Evolutionary conservation across 768 basidiomycete species (phyloP), one percentile per base, ranked within the genome.

Genomic region (Tulasnella sp.): DNA sequence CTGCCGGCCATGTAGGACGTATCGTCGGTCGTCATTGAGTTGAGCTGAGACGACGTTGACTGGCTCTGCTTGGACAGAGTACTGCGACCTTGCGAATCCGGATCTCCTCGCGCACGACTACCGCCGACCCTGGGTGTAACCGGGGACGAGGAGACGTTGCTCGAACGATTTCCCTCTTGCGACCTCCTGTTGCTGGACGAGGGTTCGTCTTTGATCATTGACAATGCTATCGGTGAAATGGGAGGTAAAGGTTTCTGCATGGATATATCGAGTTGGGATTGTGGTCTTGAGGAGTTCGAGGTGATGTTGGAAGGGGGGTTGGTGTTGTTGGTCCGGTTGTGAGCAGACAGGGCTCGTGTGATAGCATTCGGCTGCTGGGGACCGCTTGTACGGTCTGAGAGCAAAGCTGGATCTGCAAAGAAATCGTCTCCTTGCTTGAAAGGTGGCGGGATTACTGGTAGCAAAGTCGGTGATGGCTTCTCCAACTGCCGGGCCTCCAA

Each of bases 1-100:
- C 76, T 77, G 19, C 75, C 75, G n/a, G 58, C 76, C 10, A 36
- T 40, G 27, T 44, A 5, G 39, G 76, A 77, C 8, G 76, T 77
- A 71, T 77, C 58, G 16, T 77, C 76, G 39, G 76, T 77, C 36
- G 48, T 77, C 46, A 77, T 52, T n/a, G 76, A 77, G 56, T 77
- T 77, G 36, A 74, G 38, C 7, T 56, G 46, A 40, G 58, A 40
- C 42, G 48, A 58, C 14, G 52, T 58, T 21, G 76, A 71, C 76
- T 77, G 76, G 39, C 46, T 56, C 24, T 77, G 76, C 76, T 77
- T 77, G n/a, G 76, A 77, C 48, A 77, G 56, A 4, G 76, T 77
- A 52, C 62, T 77, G 8, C 76, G 52, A 21, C 56, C 76, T 77
- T 77, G 76, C 56, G 76, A 77, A 62, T 77, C 76, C 21, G 73